Evolutionary conservation across 2,329 filamentous ascomycete species (phyloP), one percentile per base, ranked within the genome.

Genomic region (Pseudophaeomoniella oleicola): DNA sequence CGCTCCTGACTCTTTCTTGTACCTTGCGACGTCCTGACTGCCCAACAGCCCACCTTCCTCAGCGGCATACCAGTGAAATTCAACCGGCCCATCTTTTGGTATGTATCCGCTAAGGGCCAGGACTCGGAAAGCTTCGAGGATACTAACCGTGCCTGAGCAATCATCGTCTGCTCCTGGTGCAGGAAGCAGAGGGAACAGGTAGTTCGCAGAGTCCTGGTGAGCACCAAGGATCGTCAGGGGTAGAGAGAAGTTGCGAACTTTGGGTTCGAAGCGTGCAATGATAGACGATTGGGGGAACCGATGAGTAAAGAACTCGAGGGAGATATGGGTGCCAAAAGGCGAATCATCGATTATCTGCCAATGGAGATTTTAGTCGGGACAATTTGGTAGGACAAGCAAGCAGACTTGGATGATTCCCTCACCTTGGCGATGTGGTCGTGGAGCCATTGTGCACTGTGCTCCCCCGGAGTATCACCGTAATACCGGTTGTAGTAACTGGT

Each of bases 151-250:
- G 39, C 86, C 86, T 46, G 81, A 86, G 44, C 87, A 87, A 53
- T 94, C 88, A 48, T 96, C 88, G 48, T 96, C 90, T n/a, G 88
- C 87, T 33, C 88, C 88, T 0, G 88, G 88, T 0, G 88, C 87
- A 11, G 81, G 73, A 19, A 94, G 69, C 22, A 93, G 66, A 1
- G 87, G 88, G 10, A 94, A 60, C 62, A 85, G 92, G 32, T 94
- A 69, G 60, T 96, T 96, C 61, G 94, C 92, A 50, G 83, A 92
- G 58, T 96, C 88, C 56, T 93, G 87, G 57, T 94, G 87, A 1
- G 87, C 86, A 36, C 88, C 87, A 46, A 94, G 79, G 15, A 94
- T 27, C 22, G 22, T 27, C 22, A 27, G 22, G 6, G 22, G 22
- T 27, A 27, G 22, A n/a, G 22, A 27, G 22, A 27, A 27, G 22